phyloP scores from a whole-genome alignment of 2,329 filamentous ascomycete genomes.

The Colletotrichum godetiae region DNA sequence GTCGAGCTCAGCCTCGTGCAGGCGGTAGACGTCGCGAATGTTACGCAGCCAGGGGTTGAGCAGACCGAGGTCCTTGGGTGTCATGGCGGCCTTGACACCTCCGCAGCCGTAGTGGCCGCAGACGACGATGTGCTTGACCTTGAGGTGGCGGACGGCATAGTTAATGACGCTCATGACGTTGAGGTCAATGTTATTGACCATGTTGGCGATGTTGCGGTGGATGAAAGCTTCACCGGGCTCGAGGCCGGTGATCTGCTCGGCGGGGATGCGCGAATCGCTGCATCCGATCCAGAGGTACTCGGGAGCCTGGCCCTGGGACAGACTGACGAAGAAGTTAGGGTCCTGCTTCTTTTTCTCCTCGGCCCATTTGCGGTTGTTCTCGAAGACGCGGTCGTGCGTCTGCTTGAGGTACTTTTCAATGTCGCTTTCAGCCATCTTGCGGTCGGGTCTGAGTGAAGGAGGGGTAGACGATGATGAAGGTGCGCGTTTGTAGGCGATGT shows the following conservation, averaged over 20 bases:
- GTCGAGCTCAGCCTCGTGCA: slow-evolving; percentile 78
- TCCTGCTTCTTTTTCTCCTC: slow-evolving; percentile 67
- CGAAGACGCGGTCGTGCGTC: slow-evolving; percentile 75
- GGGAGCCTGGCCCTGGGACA: slow-evolving; percentile 73
- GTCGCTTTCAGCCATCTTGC: slow-evolving; percentile 36
- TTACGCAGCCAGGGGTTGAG: slow-evolving; percentile 81
- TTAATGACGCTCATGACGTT: slow-evolving; percentile 86
- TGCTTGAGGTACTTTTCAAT: slow-evolving; percentile 64
- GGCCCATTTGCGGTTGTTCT: slow-evolving; percentile 76
- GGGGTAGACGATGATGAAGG: not conserved
- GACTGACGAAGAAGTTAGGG: slow-evolving; percentile 73
- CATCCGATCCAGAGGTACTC: slow-evolving; percentile 92
- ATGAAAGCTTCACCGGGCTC: slow-evolving; percentile 93
- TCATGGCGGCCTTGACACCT: slow-evolving; percentile 80
- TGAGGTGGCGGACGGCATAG: slow-evolving; percentile 84
- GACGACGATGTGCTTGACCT: slow-evolving; percentile 84
- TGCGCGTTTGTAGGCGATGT: slow-evolving; percentile 6
- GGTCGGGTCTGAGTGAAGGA: slow-evolving; percentile 8
- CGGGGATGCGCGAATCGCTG: slow-evolving; percentile 91
- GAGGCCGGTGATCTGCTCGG: slow-evolving; percentile 85
- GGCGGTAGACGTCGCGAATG: slow-evolving; percentile 79
- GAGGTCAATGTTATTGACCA: slow-evolving; percentile 83
- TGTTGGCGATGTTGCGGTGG: slow-evolving; percentile 95
- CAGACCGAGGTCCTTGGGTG: slow-evolving; percentile 75
- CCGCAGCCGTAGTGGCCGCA: slow-evolving; percentile 85